Evolutionary conservation across 192 early-diverging fungal genomes (phyloP).

Genomic region (Jimgerdemannia flammicorona): DNA sequence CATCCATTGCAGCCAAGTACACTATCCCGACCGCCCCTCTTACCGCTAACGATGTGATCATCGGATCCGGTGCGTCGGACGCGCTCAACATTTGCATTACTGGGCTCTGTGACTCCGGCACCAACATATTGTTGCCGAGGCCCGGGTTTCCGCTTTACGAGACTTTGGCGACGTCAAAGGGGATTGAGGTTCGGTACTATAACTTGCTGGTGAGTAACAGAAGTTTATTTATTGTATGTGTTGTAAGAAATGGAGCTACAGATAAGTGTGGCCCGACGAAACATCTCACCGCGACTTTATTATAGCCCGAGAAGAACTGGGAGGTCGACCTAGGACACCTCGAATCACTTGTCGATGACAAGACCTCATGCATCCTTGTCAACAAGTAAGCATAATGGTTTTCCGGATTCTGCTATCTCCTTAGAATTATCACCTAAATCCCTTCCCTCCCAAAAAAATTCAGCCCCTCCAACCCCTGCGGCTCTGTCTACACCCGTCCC

Average conservation of each 20-base stretch:
- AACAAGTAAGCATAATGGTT: conserved; percentile 54
- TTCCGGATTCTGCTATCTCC: background rate
- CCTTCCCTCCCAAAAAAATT: conserved; percentile 25
- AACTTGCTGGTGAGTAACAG: conserved; percentile 55
- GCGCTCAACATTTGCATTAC: conserved; percentile 70
- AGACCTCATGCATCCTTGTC: conserved; percentile 77
- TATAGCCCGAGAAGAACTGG: conserved; percentile 75
- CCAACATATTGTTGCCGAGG: conserved; percentile 78
- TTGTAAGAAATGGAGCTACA: too few species aligned
- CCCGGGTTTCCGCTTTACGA: conserved; percentile 89
- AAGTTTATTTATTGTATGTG: background rate
- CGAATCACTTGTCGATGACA: conserved; percentile 75
- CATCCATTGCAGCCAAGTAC: conserved; percentile 73
- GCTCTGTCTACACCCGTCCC: conserved; percentile 73
- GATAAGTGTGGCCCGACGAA: background rate
- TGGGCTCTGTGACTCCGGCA: conserved; percentile 63
- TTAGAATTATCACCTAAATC: background rate
- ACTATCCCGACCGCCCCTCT: conserved; percentile 66
- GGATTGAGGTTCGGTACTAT: conserved; percentile 77
- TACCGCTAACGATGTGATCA: conserved; percentile 69
- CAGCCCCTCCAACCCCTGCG: conserved; percentile 86
- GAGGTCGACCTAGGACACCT: conserved; percentile 78
- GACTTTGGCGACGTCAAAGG: conserved; percentile 71
- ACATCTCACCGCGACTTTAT: too few species aligned
- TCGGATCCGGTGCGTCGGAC: conserved; percentile 79